Evolutionary conservation across 2,329 filamentous ascomycete genomes (phyloP).

Genomic region (Colletotrichum falcatum): DNA sequence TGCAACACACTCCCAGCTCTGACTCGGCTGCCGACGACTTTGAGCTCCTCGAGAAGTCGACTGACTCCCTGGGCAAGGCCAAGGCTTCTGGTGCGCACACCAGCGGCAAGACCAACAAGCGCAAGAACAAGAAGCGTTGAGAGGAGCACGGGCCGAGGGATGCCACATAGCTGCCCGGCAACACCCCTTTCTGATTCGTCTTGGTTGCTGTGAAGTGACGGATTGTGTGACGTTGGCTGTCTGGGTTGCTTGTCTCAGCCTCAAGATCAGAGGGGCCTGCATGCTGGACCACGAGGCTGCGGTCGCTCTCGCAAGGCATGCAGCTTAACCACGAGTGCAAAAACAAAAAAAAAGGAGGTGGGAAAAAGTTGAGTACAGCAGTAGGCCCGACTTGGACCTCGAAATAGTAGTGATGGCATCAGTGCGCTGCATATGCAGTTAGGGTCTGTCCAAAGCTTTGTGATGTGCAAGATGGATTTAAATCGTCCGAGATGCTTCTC

Average conservation of each 20-base stretch:
- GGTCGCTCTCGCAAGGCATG: slow-evolving; percentile 1
- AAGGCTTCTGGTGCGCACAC: slow-evolving; percentile 63
- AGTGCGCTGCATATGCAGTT: slow-evolving; percentile 6
- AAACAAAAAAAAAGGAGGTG: too few relatives aligned
- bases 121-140: slow-evolving; percentile 67
- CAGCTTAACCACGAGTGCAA: slow-evolving; percentile 35
- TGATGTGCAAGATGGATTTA: background rate
- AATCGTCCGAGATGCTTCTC: background rate
- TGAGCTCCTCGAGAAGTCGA: slow-evolving; percentile 72
- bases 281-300: slow-evolving; percentile 16
- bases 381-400: background rate
- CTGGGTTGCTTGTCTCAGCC: background rate
- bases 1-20: slow-evolving; percentile 65
- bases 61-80: slow-evolving; percentile 64
- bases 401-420: background rate
- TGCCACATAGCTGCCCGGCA: background rate
- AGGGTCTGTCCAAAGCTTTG: background rate
- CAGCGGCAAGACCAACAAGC: slow-evolving; percentile 62
- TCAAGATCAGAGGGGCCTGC: slow-evolving; percentile 2
- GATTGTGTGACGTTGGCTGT: background rate
- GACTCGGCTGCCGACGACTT: slow-evolving; percentile 71
- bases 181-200: background rate
- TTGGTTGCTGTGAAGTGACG: background rate
- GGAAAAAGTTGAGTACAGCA: slow-evolving; percentile 7
- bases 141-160: background rate